phyloP scores from a whole-genome alignment of 1,284 basidiomycete genomes.

The Heterobasidion annosum region DNA sequence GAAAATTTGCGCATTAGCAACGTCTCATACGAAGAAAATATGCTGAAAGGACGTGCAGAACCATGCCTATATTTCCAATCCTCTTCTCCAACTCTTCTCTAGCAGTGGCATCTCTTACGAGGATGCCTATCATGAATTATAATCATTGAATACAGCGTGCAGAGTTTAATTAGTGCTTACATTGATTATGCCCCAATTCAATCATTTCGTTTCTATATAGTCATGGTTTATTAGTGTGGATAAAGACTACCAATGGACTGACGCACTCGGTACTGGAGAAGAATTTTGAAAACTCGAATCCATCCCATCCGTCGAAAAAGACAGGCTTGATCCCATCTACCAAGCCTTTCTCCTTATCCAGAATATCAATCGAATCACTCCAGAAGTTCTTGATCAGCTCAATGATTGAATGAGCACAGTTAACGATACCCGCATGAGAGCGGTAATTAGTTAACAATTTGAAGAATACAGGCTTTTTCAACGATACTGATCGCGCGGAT shows the following conservation, averaged over 20 bases:
- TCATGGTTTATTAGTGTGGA: not conserved
- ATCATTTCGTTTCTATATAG: not conserved
- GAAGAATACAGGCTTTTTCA: constrained; percentile 34
- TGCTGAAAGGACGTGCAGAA: constrained; percentile 38
- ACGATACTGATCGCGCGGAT: not conserved
- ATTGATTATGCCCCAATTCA: not conserved
- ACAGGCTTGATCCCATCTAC: constrained; percentile 53
- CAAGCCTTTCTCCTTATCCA: constrained; percentile 49
- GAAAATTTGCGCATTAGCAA: not conserved
- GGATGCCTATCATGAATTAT: constrained; percentile 36
- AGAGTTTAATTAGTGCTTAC: not conserved
- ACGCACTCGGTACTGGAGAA: constrained; percentile 38
- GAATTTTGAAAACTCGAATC: constrained; percentile 37
- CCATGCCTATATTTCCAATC: constrained; percentile 51
- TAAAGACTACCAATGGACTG: constrained; percentile 16
- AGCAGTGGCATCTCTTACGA: constrained; percentile 56
- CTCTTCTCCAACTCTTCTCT: constrained; percentile 37
- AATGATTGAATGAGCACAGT: constrained; percentile 56
- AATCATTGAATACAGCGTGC: not conserved
- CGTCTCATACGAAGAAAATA: not conserved
- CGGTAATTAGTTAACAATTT: constrained; percentile 61
- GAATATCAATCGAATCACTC: constrained; percentile 55
- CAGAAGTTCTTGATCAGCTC: constrained; percentile 55
- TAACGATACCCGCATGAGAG: constrained; percentile 60
- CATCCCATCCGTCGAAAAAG: constrained; percentile 48